Evolutionary conservation across 805 yeast genomes (phyloP), one percentile per base, ranked within the genome.

Genomic region (Nakazawaea pomicola): DNA sequence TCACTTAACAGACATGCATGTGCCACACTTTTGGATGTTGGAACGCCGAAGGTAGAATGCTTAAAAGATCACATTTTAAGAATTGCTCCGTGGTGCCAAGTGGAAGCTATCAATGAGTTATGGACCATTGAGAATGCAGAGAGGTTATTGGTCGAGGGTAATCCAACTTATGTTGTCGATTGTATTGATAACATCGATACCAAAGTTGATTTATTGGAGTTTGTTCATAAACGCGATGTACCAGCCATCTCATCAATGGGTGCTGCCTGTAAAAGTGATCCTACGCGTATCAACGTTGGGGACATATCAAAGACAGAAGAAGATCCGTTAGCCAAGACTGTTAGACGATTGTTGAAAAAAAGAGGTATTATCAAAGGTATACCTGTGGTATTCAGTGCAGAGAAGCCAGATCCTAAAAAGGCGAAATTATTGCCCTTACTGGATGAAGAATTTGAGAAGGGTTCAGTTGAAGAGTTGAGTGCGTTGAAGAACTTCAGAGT

Each of bases 161-260:
- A 65, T 11, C 95, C 96, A 4, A 80, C 84, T 30, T 85, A 78
- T 55, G 78, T 93, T 19, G 84, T 93, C 21, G 99, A 93, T 57
- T 93, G 98, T 64, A 93, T 93, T 50, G 99, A 93, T 62, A 93
- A 93, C 58, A 83, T 93, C 45, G 96, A 91, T 52, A 90, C 98
- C n/a, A 93, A 93, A 55, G 95, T 90, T 20, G 99, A 93, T 54
- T 66, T 93, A 39, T 65, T 93, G 49, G 80, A 80, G 24, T 90
- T 72, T 61, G 82, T 95, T 49, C 66, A 80, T 56, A 68, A 70
- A 14, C 63, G 77, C 33, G 60, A 70, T 1, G 57, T 91, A 25
- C 76, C 75, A n/a, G 83, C 89, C 24, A 74, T 93, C 29, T 80
- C 95, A 4, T 85, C 96, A 1, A 95, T 95, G 79, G 99, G 99